phyloP scores from a whole-genome alignment of 768 basidiomycete species.

The Mycena haematopus region DNA sequence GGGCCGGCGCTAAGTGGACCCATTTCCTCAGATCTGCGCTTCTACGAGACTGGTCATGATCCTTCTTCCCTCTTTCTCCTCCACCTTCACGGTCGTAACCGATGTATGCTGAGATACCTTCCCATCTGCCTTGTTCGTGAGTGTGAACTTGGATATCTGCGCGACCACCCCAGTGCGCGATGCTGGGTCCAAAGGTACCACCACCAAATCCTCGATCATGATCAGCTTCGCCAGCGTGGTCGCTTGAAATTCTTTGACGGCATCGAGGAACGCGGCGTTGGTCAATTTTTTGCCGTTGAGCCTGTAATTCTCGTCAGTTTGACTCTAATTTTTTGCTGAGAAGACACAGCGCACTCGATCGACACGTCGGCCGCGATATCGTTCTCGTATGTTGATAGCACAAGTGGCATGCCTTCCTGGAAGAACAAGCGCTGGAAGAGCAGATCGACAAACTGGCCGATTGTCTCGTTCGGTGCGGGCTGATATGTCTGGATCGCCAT shows the following conservation, averaged over 20 bases:
- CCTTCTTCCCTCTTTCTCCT: slow-evolving; percentile 17
- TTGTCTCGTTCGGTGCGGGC: slow-evolving; percentile 14
- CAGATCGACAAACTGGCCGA: slow-evolving; percentile 22
- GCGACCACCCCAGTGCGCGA: slow-evolving; percentile 15
- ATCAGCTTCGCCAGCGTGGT: slow-evolving; percentile 1
- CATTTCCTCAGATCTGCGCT: slow-evolving; percentile 6
- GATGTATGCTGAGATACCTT: neutral
- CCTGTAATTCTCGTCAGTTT: slow-evolving; percentile 4
- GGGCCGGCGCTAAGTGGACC: too few species aligned
- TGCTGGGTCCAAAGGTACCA: slow-evolving; percentile 1
- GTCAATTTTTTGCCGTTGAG: slow-evolving; percentile 13
- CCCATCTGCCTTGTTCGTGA: slow-evolving; percentile 9
- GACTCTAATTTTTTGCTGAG: too few species aligned
- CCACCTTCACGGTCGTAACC: slow-evolving; percentile 15
- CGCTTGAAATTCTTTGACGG: slow-evolving; percentile 14
- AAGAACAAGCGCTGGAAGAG: slow-evolving; percentile 25
- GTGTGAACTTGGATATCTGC: slow-evolving; percentile 10
- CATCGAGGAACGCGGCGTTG: slow-evolving; percentile 11
- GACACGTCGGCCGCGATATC: slow-evolving; percentile 6
- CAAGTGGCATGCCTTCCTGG: slow-evolving; percentile 11
- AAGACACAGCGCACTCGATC: slow-evolving; percentile 6
- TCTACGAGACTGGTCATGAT: slow-evolving; percentile 16
- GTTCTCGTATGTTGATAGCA: slow-evolving; percentile 13
- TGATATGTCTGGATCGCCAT: slow-evolving; percentile 18
- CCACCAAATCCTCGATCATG: slow-evolving; percentile 16